phyloP scores from a whole-genome alignment of 2,329 filamentous ascomycete genomes.

The Neocatenulostroma microsporum region DNA sequence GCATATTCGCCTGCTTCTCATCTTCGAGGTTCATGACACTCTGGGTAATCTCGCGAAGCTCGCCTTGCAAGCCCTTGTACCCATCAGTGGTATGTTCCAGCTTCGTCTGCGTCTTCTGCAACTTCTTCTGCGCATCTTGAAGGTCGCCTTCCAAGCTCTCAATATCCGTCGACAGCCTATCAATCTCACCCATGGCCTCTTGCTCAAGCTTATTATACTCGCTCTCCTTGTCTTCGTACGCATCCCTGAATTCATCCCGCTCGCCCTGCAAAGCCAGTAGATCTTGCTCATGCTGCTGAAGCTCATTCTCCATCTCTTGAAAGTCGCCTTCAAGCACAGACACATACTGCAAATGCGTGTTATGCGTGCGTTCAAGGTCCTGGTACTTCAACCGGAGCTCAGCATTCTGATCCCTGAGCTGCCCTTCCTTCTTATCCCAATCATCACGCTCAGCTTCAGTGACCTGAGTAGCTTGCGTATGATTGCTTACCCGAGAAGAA shows the following conservation, averaged over 20 bases:
- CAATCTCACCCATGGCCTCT: conserved; percentile 53
- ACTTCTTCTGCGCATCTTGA: conserved; percentile 43
- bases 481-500: conserved; percentile 64
- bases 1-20: conserved; percentile 70
- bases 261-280: conserved; percentile 71
- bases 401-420: conserved; percentile 78
- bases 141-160: conserved; percentile 30
- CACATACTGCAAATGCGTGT: conserved; percentile 71
- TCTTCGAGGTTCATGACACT: conserved; percentile 81
- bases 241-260: conserved; percentile 73
- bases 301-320: conserved; percentile 68
- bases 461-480: conserved; percentile 55
- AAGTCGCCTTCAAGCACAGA: conserved; percentile 61
- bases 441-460: conserved; percentile 77
- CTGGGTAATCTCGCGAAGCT: conserved; percentile 88
- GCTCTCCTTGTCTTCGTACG: conserved; percentile 58
- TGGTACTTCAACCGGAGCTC: conserved; percentile 83
- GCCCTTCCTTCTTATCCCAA: conserved; percentile 73
- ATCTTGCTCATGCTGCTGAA: conserved; percentile 72
- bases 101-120: conserved; percentile 55
- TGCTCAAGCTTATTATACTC: conserved; percentile 46
- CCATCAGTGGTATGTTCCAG: conserved; percentile 73
- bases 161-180: conserved; percentile 39
- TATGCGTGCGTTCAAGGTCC: conserved; percentile 73
- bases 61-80: conserved; percentile 81